Conservation (phyloP, 352 stramenopile genomes). For the Phytophthora sojae region DNA sequence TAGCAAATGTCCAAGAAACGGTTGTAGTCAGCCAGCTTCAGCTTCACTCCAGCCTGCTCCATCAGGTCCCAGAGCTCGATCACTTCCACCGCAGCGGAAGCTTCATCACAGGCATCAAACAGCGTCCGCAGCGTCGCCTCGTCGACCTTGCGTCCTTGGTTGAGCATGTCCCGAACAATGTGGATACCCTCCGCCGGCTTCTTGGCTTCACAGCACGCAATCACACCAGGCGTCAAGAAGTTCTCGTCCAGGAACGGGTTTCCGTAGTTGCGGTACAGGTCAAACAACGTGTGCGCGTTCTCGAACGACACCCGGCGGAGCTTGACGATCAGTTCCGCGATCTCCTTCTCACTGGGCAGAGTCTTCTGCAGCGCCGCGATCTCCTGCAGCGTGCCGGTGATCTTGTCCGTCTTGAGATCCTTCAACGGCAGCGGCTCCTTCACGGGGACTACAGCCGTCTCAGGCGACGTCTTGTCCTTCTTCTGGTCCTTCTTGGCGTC, state of each 20-base stretch:
- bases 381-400: constrained; percentile 77
- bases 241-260: constrained; percentile 87
- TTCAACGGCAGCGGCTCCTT: constrained; percentile 43
- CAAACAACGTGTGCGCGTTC: constrained; percentile 81
- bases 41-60: constrained; percentile 62
- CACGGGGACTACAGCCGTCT: constrained; percentile 24
- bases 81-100: constrained; percentile 62
- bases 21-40: constrained; percentile 70
- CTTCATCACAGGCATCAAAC: constrained; percentile 78
- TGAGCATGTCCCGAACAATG: constrained; percentile 86
- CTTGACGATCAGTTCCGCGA: constrained; percentile 64
- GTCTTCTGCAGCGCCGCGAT: constrained; percentile 82
- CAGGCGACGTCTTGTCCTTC: constrained; percentile 1
- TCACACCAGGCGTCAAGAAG: constrained; percentile 81
- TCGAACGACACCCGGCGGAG: constrained; percentile 78
- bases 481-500: constrained; percentile 21
- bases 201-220: constrained; percentile 81
- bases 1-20: constrained; percentile 83
- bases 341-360: constrained; percentile 69
- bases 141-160: constrained; percentile 86
- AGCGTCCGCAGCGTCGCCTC: constrained; percentile 73
- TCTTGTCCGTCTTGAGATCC: constrained; percentile 62
- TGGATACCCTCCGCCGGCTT: constrained; percentile 75
- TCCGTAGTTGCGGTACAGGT: constrained; percentile 88
- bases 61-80: constrained; percentile 81